phyloP scores from a whole-genome alignment of 805 yeast species.

The Candida boidinii region DNA sequence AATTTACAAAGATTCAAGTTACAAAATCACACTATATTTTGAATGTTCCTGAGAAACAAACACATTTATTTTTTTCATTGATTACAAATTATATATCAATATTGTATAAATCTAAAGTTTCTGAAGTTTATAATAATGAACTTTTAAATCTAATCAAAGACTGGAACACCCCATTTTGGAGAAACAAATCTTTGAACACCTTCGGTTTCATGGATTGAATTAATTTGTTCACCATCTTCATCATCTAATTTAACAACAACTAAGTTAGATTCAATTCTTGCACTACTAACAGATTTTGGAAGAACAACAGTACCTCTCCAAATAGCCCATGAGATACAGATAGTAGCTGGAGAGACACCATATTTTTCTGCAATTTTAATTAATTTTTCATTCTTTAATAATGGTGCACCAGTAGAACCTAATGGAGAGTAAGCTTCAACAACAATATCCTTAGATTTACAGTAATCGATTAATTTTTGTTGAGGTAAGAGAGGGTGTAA shows the following conservation, averaged over 20 bases:
- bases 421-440: conserved; percentile 77
- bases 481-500: conserved; percentile 69
- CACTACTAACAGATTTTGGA: conserved; percentile 26
- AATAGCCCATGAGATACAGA: conserved; percentile 50
- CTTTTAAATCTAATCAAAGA: conserved; percentile 19
- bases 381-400: conserved; percentile 36
- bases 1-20: no score
- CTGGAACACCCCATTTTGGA: conserved; percentile 29
- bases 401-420: conserved; percentile 52
- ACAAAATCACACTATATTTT: no score
- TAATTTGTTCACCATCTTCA: conserved; percentile 27
- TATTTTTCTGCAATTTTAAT: conserved; percentile 36
- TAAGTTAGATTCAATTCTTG: conserved; percentile 28
- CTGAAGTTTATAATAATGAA: no score
- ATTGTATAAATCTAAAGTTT: conserved; percentile 1
- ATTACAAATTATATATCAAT: background rate
- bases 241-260: conserved; percentile 23
- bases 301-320: conserved; percentile 38
- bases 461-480: conserved; percentile 44
- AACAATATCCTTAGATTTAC: conserved; percentile 42
- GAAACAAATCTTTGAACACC: conserved; percentile 26
- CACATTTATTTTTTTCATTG: background rate
- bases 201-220: conserved; percentile 16
- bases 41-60: no score
- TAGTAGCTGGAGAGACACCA: conserved; percentile 37